Percentiles rank a stretch among this genome's conserved stretches.
Conservation (phyloP, 2,329 filamentous ascomycete species). For the Monilinia fructigena region DNA sequence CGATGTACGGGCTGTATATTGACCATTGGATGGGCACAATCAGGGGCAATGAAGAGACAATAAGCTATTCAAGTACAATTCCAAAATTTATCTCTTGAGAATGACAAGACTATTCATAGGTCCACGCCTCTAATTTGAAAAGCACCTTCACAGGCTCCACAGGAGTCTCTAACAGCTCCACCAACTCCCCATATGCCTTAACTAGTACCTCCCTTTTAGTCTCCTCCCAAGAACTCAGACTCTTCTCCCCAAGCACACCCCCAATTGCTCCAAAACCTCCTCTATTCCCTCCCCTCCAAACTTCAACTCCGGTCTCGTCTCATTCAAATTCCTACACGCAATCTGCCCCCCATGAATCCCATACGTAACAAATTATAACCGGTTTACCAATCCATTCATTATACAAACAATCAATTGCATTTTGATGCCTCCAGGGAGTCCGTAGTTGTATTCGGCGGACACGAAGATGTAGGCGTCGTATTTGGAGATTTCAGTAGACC, state of each 20-base stretch:
- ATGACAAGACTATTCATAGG: not conserved
- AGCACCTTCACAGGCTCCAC: not conserved
- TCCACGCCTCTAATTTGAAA: not conserved
- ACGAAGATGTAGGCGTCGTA: constrained; percentile 52
- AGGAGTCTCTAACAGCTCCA: constrained; percentile 3
- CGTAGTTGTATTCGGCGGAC: constrained; percentile 56
- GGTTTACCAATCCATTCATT: constrained; percentile 58
- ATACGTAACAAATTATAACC: constrained; percentile 51
- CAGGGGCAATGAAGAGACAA: not conserved
- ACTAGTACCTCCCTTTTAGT: not conserved
- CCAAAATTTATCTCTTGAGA: not conserved
- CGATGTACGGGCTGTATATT: not conserved
- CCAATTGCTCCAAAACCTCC: not conserved
- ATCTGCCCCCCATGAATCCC: constrained; percentile 46
- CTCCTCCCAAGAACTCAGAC: constrained; percentile 10
- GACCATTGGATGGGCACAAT: not conserved
- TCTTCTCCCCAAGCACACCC: constrained; percentile 3
- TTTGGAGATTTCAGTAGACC: constrained; percentile 45
- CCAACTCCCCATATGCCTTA: constrained; percentile 1
- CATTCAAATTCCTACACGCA: constrained; percentile 37
- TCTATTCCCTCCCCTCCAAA: constrained; percentile 30
- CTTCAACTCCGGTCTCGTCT: constrained; percentile 37
- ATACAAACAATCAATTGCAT: constrained; percentile 59
- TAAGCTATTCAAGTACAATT: not conserved
- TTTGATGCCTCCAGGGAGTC: constrained; percentile 56